phyloP scores from a whole-genome alignment of 1,284 basidiomycete species.

The Sporisorium iseilematis-ciliati region DNA sequence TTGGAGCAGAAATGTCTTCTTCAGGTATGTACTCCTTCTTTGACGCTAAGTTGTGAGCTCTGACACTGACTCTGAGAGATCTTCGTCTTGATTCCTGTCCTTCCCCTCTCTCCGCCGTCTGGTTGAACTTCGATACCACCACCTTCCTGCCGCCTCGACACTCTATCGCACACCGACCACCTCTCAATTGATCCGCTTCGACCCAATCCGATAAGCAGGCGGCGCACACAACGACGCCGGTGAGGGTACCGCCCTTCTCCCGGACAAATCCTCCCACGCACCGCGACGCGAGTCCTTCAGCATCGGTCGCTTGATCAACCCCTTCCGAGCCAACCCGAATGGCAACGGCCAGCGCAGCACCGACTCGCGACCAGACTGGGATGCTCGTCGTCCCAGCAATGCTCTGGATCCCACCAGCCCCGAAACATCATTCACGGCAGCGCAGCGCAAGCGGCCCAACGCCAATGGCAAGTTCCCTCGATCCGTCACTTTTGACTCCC shows the following conservation, averaged over 20 bases:
- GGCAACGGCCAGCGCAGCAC: constrained; percentile 1
- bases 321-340: constrained; percentile 20
- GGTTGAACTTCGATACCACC: too few species aligned
- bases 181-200: not conserved
- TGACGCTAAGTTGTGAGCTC: too few species aligned
- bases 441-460: constrained; percentile 25
- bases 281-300: constrained; percentile 34
- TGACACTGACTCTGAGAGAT: too few species aligned
- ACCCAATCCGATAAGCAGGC: not conserved
- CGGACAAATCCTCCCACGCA: constrained; percentile 1
- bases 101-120: too few species aligned
- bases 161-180: not conserved
- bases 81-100: too few species aligned
- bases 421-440: constrained; percentile 8
- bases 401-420: constrained; percentile 33
- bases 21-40: too few species aligned
- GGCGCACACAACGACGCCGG: constrained; percentile 9
- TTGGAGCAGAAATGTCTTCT: too few species aligned
- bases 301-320: constrained; percentile 38
- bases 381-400: constrained; percentile 44
- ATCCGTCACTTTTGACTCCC: constrained; percentile 49
- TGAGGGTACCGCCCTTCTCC: constrained; percentile 30
- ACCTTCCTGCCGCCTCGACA: not conserved
- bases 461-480: constrained; percentile 30
- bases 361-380: constrained; percentile 18